Conservation (phyloP, 371 early-diverging fungal species). For the Lichtheimia ornata region DNA sequence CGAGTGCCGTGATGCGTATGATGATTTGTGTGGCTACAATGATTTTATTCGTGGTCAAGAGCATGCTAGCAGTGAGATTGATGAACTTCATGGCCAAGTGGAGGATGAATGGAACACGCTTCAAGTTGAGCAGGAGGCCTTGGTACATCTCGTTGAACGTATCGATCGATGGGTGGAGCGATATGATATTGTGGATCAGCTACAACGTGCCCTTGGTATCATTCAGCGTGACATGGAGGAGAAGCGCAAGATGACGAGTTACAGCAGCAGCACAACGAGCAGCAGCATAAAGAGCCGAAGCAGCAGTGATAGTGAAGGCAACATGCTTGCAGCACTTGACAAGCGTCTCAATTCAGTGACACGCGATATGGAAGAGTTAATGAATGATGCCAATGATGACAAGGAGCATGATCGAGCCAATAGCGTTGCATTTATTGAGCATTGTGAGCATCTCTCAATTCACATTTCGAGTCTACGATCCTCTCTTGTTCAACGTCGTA, state of each 20-base stretch:
- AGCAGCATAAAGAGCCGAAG: slow-evolving; percentile 11
- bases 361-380: slow-evolving; percentile 8
- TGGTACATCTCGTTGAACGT: slow-evolving; percentile 4
- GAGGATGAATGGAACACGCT: slow-evolving; percentile 21
- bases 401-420: slow-evolving; percentile 13
- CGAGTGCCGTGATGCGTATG: slow-evolving; percentile 43
- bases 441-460: slow-evolving; percentile 11
- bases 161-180: slow-evolving; percentile 17
- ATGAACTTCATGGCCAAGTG: slow-evolving; percentile 24
- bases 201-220: slow-evolving; percentile 10
- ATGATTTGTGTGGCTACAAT: slow-evolving; percentile 43
- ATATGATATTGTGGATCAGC: slow-evolving; percentile 11
- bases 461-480: slow-evolving; percentile 7
- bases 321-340: slow-evolving; percentile 1
- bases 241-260: background rate
- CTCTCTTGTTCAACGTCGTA: slow-evolving; percentile 20
- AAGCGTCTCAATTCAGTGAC: slow-evolving; percentile 5
- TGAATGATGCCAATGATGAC: background rate
- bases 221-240: slow-evolving; percentile 10
- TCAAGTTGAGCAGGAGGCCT: slow-evolving; percentile 5
- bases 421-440: slow-evolving; percentile 18
- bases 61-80: background rate
- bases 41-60: slow-evolving; percentile 32
- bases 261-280: slow-evolving; percentile 11
- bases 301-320: slow-evolving; percentile 4